Evolutionary conservation across 1,139 yeast genomes (phyloP).

Genomic region (Sugiyamaella castrensis): DNA sequence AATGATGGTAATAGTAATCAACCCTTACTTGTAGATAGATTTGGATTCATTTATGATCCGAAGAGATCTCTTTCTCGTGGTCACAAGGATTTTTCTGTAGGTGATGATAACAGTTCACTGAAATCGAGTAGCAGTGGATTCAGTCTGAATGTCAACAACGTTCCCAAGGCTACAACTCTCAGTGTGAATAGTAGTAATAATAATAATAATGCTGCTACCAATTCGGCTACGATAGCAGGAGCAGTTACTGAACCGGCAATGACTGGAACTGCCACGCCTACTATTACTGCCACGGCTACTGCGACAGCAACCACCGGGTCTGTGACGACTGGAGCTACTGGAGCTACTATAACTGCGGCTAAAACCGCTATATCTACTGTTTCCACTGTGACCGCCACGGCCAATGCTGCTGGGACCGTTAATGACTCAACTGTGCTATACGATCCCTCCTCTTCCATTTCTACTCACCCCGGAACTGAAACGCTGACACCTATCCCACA

Average conservation of each 20-base stretch:
- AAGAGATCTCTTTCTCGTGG: background rate
- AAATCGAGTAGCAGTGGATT: conserved; percentile 18
- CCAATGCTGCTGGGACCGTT: too few relatives aligned
- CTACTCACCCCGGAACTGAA: too few relatives aligned
- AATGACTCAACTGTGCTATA: too few relatives aligned
- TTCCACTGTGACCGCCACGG: too few relatives aligned
- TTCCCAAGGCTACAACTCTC: conserved; percentile 5
- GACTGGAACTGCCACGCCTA: background rate
- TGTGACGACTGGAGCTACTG: too few relatives aligned
- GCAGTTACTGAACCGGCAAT: too few relatives aligned
- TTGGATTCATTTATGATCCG: conserved; percentile 46
- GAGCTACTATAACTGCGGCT: too few relatives aligned
- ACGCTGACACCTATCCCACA: too few relatives aligned
- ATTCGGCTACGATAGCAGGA: too few relatives aligned
- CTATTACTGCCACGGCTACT: background rate
- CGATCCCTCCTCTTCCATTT: too few relatives aligned
- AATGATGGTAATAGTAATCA: conserved; percentile 22
- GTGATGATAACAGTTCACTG: conserved; percentile 1
- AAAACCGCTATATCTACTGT: too few relatives aligned
- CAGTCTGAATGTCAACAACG: conserved; percentile 7
- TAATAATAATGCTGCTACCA: too few relatives aligned
- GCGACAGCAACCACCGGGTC: background rate
- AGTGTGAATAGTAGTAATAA: background rate
- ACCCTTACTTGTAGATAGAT: conserved; percentile 44
- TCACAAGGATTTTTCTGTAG: background rate